phyloP scores from a whole-genome alignment of 176 grass and related monocot genomes.

The Oryza meyeriana region DNA sequence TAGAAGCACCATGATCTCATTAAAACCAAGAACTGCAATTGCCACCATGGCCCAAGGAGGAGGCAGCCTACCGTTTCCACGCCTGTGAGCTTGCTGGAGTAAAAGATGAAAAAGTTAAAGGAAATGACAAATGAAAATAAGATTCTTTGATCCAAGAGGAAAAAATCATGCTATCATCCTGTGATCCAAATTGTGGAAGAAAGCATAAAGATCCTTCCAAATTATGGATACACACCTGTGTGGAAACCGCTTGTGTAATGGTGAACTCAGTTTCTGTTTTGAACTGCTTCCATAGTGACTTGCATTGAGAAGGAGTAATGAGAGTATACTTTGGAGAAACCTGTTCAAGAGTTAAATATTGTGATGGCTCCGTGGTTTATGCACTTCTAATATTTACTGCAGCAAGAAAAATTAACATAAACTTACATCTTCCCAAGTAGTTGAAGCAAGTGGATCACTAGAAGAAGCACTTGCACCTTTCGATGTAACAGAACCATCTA shows the following conservation, averaged over 20 bases:
- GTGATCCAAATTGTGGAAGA: neutral
- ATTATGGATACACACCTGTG: constrained; percentile 53
- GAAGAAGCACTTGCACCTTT: constrained; percentile 43
- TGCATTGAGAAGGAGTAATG: constrained; percentile 85
- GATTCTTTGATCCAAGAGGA: neutral
- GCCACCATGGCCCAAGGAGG: constrained; percentile 83
- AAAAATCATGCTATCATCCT: neutral
- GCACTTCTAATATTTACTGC: constrained; percentile 8
- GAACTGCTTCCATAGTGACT: constrained; percentile 82
- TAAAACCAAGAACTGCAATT: constrained; percentile 83
- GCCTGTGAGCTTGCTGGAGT: constrained; percentile 77
- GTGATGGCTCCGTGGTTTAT: neutral
- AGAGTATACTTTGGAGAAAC: constrained; percentile 62
- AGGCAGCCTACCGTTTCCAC: constrained; percentile 63
- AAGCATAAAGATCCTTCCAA: neutral
- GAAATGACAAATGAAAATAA: constrained; percentile 16
- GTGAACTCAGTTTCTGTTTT: constrained; percentile 75
- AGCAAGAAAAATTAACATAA: constrained; percentile 5
- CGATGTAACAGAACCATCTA: constrained; percentile 51
- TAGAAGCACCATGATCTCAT: constrained; percentile 76
- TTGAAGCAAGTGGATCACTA: constrained; percentile 73
- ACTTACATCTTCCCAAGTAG: constrained; percentile 76
- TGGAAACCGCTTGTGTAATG: constrained; percentile 77
- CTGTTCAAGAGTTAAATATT: constrained; percentile 35
- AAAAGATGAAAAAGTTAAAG: constrained; percentile 14